Conservation (phyloP, 768 basidiomycete genomes). For the Leccinum variicolor region DNA sequence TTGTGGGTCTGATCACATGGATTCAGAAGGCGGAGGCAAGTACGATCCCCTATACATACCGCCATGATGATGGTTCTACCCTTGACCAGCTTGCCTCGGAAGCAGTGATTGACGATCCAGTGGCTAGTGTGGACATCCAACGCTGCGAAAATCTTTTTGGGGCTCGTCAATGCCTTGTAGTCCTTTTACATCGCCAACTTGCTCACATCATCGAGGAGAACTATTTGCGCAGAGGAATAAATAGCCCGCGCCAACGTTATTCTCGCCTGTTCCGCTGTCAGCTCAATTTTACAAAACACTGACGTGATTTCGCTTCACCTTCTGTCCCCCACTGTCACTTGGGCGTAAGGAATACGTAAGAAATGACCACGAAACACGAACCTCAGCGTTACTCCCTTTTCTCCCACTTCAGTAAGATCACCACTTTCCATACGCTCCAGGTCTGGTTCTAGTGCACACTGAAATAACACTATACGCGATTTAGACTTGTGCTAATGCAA, state of each 20-base stretch:
- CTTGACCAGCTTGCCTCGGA: slow-evolving; percentile 19
- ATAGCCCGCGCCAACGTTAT: slow-evolving; percentile 56
- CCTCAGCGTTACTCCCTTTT: slow-evolving; percentile 60
- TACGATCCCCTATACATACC: not conserved
- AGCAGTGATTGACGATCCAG: slow-evolving; percentile 46
- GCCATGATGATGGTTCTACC: slow-evolving; percentile 9
- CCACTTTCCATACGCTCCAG: slow-evolving; percentile 50
- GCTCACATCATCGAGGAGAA: slow-evolving; percentile 68
- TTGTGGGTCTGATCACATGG: slow-evolving; percentile 27
- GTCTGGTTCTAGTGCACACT: slow-evolving; percentile 42
- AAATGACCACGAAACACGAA: slow-evolving; percentile 6
- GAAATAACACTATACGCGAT: slow-evolving; percentile 28
- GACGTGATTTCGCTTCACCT: not conserved
- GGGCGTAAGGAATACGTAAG: not conserved
- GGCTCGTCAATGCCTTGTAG: not conserved
- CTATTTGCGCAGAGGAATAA: slow-evolving; percentile 53
- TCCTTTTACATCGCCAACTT: not conserved
- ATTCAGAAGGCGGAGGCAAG: not conserved
- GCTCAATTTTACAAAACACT: not conserved
- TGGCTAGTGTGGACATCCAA: slow-evolving; percentile 54
- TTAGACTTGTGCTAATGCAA: not conserved
- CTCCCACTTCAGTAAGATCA: slow-evolving; percentile 67
- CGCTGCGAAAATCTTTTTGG: slow-evolving; percentile 44
- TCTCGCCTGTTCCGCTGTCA: slow-evolving; percentile 33
- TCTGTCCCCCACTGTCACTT: slow-evolving; percentile 8